Conservation (phyloP, 345 rosid genomes). For the Melaleuca quinquenervia region DNA sequence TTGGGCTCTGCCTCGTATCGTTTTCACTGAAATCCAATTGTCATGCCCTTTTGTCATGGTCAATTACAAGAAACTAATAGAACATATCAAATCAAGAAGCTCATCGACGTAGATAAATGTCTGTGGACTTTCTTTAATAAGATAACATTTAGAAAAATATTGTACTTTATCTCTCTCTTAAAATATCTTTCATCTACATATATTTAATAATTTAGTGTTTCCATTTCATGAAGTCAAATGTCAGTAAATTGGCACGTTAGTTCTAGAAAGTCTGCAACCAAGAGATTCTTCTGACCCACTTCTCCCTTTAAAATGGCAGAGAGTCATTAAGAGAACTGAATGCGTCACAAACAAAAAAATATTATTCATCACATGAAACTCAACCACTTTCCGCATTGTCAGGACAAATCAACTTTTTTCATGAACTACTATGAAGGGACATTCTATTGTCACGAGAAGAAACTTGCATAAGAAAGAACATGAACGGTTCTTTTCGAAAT, state of each 20-base stretch:
- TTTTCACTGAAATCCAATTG: not conserved
- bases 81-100: not conserved
- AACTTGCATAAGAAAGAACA: not conserved
- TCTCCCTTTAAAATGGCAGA: not conserved
- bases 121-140: not conserved
- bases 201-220: not conserved
- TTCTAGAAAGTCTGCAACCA: not conserved
- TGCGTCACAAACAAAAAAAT: not conserved
- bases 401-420: not conserved
- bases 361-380: not conserved
- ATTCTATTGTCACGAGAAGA: not conserved
- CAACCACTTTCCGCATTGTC: not conserved
- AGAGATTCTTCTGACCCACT: not conserved
- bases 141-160: not conserved
- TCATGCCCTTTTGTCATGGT: not conserved
- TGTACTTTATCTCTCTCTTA: not conserved
- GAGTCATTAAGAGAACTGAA: not conserved
- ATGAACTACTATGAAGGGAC: not conserved
- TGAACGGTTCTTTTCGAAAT: not conserved
- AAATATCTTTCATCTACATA: not conserved
- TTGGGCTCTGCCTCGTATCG: not conserved
- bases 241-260: not conserved
- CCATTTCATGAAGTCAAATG: not conserved
- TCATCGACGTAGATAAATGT: not conserved
- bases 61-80: not conserved